Evolutionary conservation across 768 basidiomycete species (phyloP), one percentile per base, ranked within the genome.

Genomic region (Serendipita indica): DNA sequence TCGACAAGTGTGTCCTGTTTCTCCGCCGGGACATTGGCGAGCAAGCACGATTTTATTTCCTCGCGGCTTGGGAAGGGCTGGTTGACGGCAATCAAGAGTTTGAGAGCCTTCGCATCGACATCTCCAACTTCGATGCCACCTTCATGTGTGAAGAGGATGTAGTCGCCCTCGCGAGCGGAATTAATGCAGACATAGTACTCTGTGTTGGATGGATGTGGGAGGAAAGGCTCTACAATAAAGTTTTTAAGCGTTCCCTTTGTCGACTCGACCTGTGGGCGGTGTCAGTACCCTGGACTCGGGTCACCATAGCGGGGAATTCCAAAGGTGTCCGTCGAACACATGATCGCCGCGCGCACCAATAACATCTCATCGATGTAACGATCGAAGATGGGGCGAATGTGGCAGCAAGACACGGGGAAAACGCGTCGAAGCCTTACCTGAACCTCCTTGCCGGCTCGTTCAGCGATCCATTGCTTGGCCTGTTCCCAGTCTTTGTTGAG

Each of bases 101-200:
- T 85, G 66, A 93, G 82, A 1, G 94, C 93, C 72, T 99, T 97
- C 64, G 91, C 85, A 65, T 99, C 92, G 68, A 98, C 96, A 72
- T 99, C 93, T 63, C 96, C 96, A 63, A 97, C 84, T 65, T 99
- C 96, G 56, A 99, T 91, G 77, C 96, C 96, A 63, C 96, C 96
- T 69, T 97, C 92, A 71, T 96, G 92, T 32, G 92, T 96, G 80
- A 98, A 99, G 69, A 98, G 88, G 70, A 99, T 97, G 56, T 83
- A 79, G 68, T 99, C 96, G 59, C 89, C 91, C 68, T 94, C 86
- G 62, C 96, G 89, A 25, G 79, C 83, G 14, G 94, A 98, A 72
- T 83, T 97, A 73, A 99, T 87, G 75, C 94, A 98, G 68, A 99
- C 87, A 71, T 98, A 99, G 75, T 89, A 97, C 71, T 98, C 96